These are phyloP conservation scores for Begonia fuchsioides DNA, from an alignment of 306 rosid species.

Conservation along the genomic window DNA sequence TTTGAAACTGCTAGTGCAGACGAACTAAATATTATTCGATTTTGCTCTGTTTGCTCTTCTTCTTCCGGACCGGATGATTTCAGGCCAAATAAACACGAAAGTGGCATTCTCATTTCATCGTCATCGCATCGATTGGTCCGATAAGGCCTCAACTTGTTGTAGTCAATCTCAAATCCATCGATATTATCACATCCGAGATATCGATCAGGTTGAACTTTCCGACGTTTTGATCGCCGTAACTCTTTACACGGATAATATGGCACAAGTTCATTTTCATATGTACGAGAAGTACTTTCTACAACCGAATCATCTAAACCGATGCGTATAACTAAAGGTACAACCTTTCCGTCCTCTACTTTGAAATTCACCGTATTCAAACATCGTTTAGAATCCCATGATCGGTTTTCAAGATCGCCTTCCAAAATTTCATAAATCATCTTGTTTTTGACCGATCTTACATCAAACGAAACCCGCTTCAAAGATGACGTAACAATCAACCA, in stretches of 20 bases:
- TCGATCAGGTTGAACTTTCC: slow-evolving; percentile 72
- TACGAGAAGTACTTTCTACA: slow-evolving; percentile 10
- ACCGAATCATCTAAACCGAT: slow-evolving; percentile 18
- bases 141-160: slow-evolving; percentile 23
- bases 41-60: background rate
- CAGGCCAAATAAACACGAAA: slow-evolving; percentile 29
- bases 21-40: slow-evolving; percentile 9
- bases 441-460: slow-evolving; percentile 44
- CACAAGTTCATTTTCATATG: slow-evolving; percentile 15
- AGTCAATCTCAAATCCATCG: slow-evolving; percentile 45
- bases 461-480: slow-evolving; percentile 41
- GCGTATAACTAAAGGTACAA: slow-evolving; percentile 32
- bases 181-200: slow-evolving; percentile 47
- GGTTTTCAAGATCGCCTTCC: slow-evolving; percentile 15
- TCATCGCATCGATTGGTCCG: slow-evolving; percentile 12
- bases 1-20: slow-evolving; percentile 2
- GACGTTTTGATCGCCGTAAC: slow-evolving; percentile 79
- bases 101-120: slow-evolving; percentile 48
- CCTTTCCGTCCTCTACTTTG: slow-evolving; percentile 28
- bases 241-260: slow-evolving; percentile 23
- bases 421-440: slow-evolving; percentile 60
- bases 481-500: slow-evolving; percentile 64
- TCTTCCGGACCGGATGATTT: too few species aligned
- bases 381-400: slow-evolving; percentile 15
- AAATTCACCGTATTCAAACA: slow-evolving; percentile 36